Evolutionary conservation across 345 rosid species (phyloP), one percentile per base, ranked within the genome.

Genomic region (Brassica incana): DNA sequence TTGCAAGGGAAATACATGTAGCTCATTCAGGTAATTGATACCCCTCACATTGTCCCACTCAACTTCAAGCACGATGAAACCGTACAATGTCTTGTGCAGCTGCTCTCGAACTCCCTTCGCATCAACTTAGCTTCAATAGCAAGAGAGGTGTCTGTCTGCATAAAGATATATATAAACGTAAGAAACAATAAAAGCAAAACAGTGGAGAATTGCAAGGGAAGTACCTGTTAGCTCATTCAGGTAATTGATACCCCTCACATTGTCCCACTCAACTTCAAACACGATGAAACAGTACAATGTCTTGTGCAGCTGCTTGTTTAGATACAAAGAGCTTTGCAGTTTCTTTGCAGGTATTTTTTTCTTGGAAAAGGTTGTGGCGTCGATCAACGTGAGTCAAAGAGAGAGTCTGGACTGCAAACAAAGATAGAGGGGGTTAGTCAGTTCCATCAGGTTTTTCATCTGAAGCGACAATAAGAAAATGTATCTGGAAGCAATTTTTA

Each of bases 101-200:
- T 86, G 82, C 99, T 88, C 71, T 93, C 98, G 80, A 96, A 96
- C 80, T 96, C 99, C 99, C 98, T 88, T 79, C 65, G 89, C 99
- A 93, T 93, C 72, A 87, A 52, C 83, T 90, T 96, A 69, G 97
- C 84, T 84, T 96, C 99, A 23, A 96, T 52, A 50, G 99, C 99
- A 58, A 96, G 83, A 78, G 92, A 90, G 35, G 99, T 90, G 73
- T 92, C 98, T n/a, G 95, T 90, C 99, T 96, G 88, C 83, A 87
- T 52, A 43, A 38, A 23, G 74, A 69, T 23, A 23, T 23, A 23
- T 23, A 23, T 77, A 65, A 25, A 65, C 74, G 65, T 77, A 81
- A 74, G 81, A 68, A 36, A 73, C 63, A 80, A 60, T 12, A 69
- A 77, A 36, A 61, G 38, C 3, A 23, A 27, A 59, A 73, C 15